Evolutionary conservation across 148 eudicot genomes (phyloP).

Genomic region (Salicornia ramosissima): DNA sequence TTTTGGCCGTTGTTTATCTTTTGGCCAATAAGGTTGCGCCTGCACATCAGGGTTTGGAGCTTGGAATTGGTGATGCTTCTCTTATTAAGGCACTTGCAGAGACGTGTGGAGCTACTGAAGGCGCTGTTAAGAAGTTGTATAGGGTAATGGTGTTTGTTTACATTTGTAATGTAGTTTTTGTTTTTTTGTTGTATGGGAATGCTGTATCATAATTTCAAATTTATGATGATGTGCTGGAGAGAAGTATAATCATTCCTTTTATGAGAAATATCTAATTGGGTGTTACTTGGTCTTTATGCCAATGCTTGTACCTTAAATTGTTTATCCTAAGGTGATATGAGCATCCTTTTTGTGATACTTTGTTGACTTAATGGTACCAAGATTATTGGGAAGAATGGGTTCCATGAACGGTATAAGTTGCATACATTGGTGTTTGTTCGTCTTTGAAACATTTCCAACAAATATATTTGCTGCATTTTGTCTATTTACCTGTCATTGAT

Average conservation of each 20-base stretch:
- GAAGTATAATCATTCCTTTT: not conserved
- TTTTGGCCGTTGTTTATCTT: constrained; percentile 66
- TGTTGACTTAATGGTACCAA: not conserved
- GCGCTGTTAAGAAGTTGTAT: constrained; percentile 51
- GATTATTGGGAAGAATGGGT: not conserved
- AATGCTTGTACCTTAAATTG: too few species aligned
- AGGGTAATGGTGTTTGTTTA: constrained; percentile 32
- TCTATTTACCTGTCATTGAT: not conserved
- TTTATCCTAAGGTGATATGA: too few species aligned
- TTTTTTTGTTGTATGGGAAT: constrained; percentile 8
- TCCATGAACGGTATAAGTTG: not conserved
- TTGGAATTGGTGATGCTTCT: constrained; percentile 82
- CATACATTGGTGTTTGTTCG: constrained; percentile 5
- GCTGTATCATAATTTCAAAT: not conserved
- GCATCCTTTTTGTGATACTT: too few species aligned
- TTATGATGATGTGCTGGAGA: not conserved
- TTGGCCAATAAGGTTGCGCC: constrained; percentile 79
- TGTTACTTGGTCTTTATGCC: too few species aligned
- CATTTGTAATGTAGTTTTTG: not conserved
- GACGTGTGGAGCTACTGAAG: constrained; percentile 68
- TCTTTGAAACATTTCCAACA: not conserved
- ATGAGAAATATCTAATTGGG: not conserved
- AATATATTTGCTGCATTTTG: not conserved
- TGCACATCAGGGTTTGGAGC: constrained; percentile 85
- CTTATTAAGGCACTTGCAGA: constrained; percentile 85